phyloP scores from a whole-genome alignment of 169 alveolate genomes.

The Plasmodium malariae region DNA sequence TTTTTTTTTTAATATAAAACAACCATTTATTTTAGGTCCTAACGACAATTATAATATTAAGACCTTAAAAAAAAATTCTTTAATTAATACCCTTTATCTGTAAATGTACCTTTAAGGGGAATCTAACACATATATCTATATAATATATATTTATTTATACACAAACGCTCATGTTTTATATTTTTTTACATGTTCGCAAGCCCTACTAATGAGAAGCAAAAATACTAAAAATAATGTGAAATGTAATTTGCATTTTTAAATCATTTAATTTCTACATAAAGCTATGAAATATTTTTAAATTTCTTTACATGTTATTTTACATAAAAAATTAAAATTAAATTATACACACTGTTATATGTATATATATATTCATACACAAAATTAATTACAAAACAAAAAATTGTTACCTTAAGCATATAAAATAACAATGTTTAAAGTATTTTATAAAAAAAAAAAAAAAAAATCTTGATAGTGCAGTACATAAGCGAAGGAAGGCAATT shows the following conservation, averaged over 20 bases:
- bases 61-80: not conserved
- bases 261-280: not conserved
- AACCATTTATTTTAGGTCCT: not conserved
- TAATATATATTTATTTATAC: not conserved
- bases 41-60: not conserved
- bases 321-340: no score
- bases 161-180: no score
- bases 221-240: not conserved
- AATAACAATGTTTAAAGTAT: no score
- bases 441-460: no score
- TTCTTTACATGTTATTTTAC: no score
- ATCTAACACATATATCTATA: not conserved
- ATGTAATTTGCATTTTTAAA: not conserved
- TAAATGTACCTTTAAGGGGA: not conserved
- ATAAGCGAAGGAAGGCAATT: no score
- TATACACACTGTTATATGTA: not conserved
- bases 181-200: no score
- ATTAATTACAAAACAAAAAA: no score
- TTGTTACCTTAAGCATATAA: no score
- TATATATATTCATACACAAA: no score
- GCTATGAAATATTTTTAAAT: no score
- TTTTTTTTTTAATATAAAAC: constrained; percentile 3
- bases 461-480: not conserved
- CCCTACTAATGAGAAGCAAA: no score
- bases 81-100: not conserved